Evolutionary conservation across 345 rosid species (phyloP), one percentile per base, ranked within the genome.

Genomic region (Pistacia vera): DNA sequence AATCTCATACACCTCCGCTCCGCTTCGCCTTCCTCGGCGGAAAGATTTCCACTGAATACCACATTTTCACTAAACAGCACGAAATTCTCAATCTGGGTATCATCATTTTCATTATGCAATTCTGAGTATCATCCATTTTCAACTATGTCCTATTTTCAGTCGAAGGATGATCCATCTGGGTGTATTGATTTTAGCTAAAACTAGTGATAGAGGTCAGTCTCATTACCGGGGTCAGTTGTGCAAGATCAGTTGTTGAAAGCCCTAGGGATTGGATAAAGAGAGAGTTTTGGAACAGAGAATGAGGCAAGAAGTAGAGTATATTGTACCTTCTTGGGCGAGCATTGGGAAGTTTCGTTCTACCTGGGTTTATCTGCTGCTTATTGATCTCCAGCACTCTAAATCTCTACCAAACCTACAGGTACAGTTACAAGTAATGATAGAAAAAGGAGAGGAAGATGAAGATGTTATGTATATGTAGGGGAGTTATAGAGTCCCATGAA

Each of bases 351-450:
- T 77, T 59, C 75, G 82, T 33, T 87, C 84, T 48, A 75, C 83
- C 62, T 33, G 83, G 63, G 75, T 83, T 65, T 85, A 77, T 60
- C 75, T 16, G 85, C 80, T n/a, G 84, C 73, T n/a, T 36, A 85
- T 25, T 30, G 86, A 82, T 87, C 93, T 89, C 92, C 86, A 86
- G 92, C 89, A 89, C 77, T 63, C 64, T 78, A 13, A 16, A 9
- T 18, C 22, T 58, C 33, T 28, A 9, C 12, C 36, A 41, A 41
- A 8, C 46, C 46, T 41, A 41, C 46, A 6, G 7, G 46, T 6
- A 41, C 46, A 41, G 46, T 28, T n/a, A n/a, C n/a, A n/a, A n/a
- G n/a, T n/a, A n/a, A n/a, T n/a, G n/a, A n/a, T n/a, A n/a, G n/a
- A n/a, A n/a, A n/a, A n/a, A n/a, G n/a, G n/a, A n/a, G n/a, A n/a